Evolutionary conservation across 31 red algal genomes (phyloP).

Genomic region (Asparagopsis taxiformis): DNA sequence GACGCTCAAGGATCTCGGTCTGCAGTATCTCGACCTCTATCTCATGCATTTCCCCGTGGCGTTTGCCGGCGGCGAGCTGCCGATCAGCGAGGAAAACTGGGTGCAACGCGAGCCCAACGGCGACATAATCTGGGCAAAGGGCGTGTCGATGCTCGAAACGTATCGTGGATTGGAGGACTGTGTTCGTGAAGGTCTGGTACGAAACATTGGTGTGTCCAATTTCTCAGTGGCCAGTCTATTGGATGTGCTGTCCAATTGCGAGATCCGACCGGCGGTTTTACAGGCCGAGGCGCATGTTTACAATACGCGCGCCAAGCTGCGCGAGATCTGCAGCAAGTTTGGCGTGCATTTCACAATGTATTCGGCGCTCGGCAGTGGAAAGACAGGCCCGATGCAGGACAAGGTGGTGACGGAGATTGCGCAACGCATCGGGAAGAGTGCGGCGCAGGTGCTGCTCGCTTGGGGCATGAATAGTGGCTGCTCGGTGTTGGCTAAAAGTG

Average conservation of each 20-base stretch:
- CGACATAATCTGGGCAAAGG: slow-evolving; percentile 31
- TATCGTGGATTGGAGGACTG: slow-evolving; percentile 83
- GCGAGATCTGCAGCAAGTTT: slow-evolving; percentile 39
- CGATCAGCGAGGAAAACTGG: slow-evolving; percentile 48
- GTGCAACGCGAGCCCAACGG: slow-evolving; percentile 36
- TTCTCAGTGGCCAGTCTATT: slow-evolving; percentile 56
- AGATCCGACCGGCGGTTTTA: slow-evolving; percentile 71
- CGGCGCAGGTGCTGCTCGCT: slow-evolving; percentile 75
- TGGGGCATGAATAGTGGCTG: slow-evolving; percentile 74
- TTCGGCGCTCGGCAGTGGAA: slow-evolving; percentile 78
- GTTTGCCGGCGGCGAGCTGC: slow-evolving; percentile 19
- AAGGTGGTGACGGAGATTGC: slow-evolving; percentile 64
- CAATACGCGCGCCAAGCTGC: slow-evolving; percentile 31
- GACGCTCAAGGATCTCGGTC: slow-evolving; percentile 54
- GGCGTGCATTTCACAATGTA: slow-evolving; percentile 79
- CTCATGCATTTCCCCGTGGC: slow-evolving; percentile 55
- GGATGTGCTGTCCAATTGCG: slow-evolving; percentile 62
- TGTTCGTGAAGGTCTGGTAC: slow-evolving; percentile 43
- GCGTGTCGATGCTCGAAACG: slow-evolving; percentile 53
- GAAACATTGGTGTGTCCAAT: slow-evolving; percentile 80
- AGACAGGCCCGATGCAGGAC: slow-evolving; percentile 76
- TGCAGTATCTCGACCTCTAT: slow-evolving; percentile 82
- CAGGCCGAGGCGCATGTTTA: slow-evolving; percentile 77
- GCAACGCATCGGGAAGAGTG: slow-evolving; percentile 21
- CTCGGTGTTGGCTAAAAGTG: slow-evolving; percentile 81